Evolutionary conservation across 306 rosid species (phyloP).

Genomic region (Rosa rugosa): DNA sequence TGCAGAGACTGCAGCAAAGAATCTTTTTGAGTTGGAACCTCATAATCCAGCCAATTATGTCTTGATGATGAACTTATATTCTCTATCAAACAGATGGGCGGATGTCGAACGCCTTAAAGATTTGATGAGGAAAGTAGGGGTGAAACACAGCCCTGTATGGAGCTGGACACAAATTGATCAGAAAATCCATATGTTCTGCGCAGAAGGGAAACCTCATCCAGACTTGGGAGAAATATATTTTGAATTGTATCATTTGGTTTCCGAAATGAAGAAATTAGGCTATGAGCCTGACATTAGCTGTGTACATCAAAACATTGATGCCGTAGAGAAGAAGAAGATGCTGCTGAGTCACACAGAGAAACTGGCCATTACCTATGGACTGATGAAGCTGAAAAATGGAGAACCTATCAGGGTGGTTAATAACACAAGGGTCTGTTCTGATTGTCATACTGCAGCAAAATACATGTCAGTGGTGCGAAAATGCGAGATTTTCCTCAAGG

Average conservation of each 20-base stretch:
- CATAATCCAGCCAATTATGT: slow-evolving; percentile 56
- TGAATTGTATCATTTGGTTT: slow-evolving; percentile 53
- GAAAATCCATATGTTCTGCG: slow-evolving; percentile 50
- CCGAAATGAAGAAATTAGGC: slow-evolving; percentile 50
- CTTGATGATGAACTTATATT: slow-evolving; percentile 64
- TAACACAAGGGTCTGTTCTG: slow-evolving; percentile 62
- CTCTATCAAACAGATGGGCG: slow-evolving; percentile 53
- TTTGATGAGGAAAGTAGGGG: slow-evolving; percentile 34
- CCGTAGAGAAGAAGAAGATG: slow-evolving; percentile 53
- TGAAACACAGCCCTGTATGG: slow-evolving; percentile 53
- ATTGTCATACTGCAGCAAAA: slow-evolving; percentile 64
- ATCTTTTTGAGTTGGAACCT: slow-evolving; percentile 64
- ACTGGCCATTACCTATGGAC: slow-evolving; percentile 64
- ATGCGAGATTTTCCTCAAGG: slow-evolving; percentile 45
- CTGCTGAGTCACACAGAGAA: slow-evolving; percentile 72
- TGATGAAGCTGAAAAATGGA: slow-evolving; percentile 47
- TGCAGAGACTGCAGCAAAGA: slow-evolving; percentile 58
- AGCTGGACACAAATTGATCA: slow-evolving; percentile 64
- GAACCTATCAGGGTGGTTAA: slow-evolving; percentile 62
- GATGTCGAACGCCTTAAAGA: slow-evolving; percentile 50
- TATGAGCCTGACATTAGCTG: slow-evolving; percentile 51
- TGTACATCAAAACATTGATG: slow-evolving; percentile 58
- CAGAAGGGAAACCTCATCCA: slow-evolving; percentile 53
- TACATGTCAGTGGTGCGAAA: slow-evolving; percentile 51
- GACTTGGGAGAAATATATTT: slow-evolving; percentile 61